Conservation (phyloP, 2,329 filamentous ascomycete species). For the Penicillium sp. region DNA sequence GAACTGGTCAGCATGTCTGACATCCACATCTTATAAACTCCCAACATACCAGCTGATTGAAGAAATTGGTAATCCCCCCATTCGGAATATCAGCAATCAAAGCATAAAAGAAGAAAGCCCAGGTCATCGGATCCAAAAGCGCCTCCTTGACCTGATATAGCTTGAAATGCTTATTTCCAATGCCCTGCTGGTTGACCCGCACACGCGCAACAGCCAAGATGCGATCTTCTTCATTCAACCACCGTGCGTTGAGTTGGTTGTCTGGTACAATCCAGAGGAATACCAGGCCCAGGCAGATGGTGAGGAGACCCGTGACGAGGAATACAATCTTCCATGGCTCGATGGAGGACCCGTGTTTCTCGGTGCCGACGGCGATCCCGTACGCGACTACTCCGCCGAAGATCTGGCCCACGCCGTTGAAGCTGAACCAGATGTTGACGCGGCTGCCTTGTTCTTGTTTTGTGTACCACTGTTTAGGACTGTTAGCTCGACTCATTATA, state of each 20-base stretch:
- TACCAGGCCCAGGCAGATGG: slow-evolving; percentile 40
- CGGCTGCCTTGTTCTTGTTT: slow-evolving; percentile 57
- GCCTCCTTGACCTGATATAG: slow-evolving; percentile 56
- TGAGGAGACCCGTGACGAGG: slow-evolving; percentile 47
- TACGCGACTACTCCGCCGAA: slow-evolving; percentile 56
- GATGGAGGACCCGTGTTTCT: slow-evolving; percentile 49
- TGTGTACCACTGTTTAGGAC: slow-evolving; percentile 56
- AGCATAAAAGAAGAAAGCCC: slow-evolving; percentile 53
- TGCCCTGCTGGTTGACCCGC: slow-evolving; percentile 65
- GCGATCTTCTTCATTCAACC: slow-evolving; percentile 58
- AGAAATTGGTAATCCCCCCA: slow-evolving; percentile 54
- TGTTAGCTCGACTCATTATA: not conserved
- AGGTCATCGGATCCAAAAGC: slow-evolving; percentile 50
- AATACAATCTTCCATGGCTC: slow-evolving; percentile 59
- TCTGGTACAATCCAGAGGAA: slow-evolving; percentile 51
- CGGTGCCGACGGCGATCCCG: slow-evolving; percentile 51
- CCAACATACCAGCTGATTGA: slow-evolving; percentile 44
- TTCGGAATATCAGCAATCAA: slow-evolving; percentile 52
- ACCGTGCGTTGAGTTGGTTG: slow-evolving; percentile 53
- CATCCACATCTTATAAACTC: no score
- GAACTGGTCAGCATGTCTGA: not conserved
- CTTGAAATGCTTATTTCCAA: slow-evolving; percentile 62
- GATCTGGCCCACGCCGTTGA: slow-evolving; percentile 57
- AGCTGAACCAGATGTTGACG: slow-evolving; percentile 60
- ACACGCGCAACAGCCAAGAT: slow-evolving; percentile 62